phyloP scores from a whole-genome alignment of 176 grass and related monocot genomes.

The Dendrocalamus sinicus region DNA sequence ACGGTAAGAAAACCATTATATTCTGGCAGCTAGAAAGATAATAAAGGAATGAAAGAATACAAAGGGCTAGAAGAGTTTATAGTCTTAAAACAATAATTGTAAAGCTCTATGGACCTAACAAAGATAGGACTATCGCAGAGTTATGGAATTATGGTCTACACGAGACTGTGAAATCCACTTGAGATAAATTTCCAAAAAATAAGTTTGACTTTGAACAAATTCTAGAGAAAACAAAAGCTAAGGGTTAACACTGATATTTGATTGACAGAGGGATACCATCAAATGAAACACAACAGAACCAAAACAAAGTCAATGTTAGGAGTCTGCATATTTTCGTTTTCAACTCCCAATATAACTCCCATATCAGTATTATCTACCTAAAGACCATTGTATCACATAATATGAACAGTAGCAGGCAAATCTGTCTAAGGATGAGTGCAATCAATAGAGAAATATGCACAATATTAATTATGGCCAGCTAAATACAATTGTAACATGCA shows the following conservation, averaged over 20 bases:
- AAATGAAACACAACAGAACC: neutral
- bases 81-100: neutral
- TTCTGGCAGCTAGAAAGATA: neutral
- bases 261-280: neutral
- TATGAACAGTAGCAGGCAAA: slow-evolving; percentile 1
- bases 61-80: neutral
- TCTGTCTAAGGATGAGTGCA: neutral
- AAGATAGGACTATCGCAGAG: neutral
- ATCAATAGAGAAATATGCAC: neutral
- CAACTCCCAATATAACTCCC: neutral
- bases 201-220: neutral
- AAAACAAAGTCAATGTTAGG: neutral
- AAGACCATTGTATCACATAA: neutral
- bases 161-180: neutral
- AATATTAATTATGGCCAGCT: neutral
- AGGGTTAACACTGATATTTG: neutral
- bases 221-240: neutral
- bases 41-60: neutral
- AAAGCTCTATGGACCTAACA: neutral
- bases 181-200: neutral
- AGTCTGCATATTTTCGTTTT: neutral
- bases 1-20: neutral
- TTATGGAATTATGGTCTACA: neutral
- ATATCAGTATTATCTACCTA: neutral
- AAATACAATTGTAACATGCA: neutral